Evolutionary conservation across 441 rosid genomes (phyloP), one percentile per base, ranked within the genome.

Genomic region (Gossypium armourianum): DNA sequence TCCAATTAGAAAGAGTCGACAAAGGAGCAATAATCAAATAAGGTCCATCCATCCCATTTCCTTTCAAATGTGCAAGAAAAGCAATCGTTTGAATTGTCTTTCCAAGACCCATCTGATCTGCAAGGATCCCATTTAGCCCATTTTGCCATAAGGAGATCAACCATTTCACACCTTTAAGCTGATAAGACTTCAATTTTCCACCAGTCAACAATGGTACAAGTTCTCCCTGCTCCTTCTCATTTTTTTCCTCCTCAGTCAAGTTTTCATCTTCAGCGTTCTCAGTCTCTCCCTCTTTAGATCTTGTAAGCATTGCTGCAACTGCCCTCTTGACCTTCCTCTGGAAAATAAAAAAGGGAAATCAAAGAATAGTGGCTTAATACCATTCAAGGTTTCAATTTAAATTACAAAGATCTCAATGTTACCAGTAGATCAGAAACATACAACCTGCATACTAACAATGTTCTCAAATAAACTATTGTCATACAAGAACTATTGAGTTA

Each of bases 51-150:
- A 94, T 78, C 57, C 94, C 88, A 45, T 90, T 90, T 70, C 91
- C 96, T 78, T 86, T 94, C 24, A 94, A 76, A 78, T 94, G 99
- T 54, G 97, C 84, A 43, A 94, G 87, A 76, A 94, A 94, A 64
- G 91, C 92, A 69, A 94, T 92, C 16, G 97, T 90, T 77, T 94
- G 99, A 77, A 94, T 92, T 0, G 99, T 92, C 88, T 94, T 94
- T 78, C 99, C 99, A n/a, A 94, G 92, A 10, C 99, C 99, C 99
- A 91, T 94, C 81, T 94, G 99, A 83, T 94, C 99, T 26, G 99
- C 99, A 73, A 94, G 88, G 73, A 94, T 94, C 45, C 99, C 97
- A 82, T 94, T 92, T 70, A 94, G 81, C 47, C 99, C 99, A 81
- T 94, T 94, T 74, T 89, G 92, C 97, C 97, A 94, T 62, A 94